Evolutionary conservation across 2,329 filamentous ascomycete genomes (phyloP).

Genomic region (Zasmidium angulare): DNA sequence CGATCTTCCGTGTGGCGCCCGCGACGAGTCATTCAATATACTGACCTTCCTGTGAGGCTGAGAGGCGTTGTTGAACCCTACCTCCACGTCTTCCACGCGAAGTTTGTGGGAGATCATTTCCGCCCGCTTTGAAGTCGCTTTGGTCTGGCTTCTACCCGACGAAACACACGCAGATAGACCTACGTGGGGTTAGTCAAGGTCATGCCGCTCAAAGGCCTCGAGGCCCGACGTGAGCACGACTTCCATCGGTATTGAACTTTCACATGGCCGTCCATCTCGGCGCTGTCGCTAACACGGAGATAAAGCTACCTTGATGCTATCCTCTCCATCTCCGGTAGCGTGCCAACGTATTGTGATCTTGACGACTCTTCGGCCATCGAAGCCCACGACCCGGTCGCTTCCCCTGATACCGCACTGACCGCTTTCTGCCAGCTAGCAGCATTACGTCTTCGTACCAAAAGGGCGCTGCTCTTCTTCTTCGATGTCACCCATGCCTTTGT

Average conservation of each 20-base stretch:
- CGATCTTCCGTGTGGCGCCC: no score
- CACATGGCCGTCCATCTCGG: no score
- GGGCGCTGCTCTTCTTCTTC: conserved; percentile 56
- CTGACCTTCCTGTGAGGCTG: no score
- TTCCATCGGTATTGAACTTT: neutral
- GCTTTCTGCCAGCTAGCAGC: conserved; percentile 54
- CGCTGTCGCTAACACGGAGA: neutral
- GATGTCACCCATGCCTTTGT: conserved; percentile 52
- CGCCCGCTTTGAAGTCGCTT: no score
- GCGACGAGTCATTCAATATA: no score
- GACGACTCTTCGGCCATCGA: conserved; percentile 21
- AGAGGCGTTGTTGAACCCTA: no score
- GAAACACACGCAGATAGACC: no score
- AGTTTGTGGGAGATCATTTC: no score
- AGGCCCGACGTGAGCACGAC: neutral
- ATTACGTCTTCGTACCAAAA: conserved; percentile 48
- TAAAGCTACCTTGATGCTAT: neutral
- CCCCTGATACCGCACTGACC: conserved; percentile 41
- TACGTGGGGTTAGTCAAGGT: no score
- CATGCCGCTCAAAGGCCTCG: neutral
- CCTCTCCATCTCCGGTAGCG: neutral
- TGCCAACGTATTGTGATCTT: conserved; percentile 28
- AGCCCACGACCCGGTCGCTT: conserved; percentile 28
- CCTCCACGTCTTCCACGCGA: no score
- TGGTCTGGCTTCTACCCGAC: no score